These are phyloP conservation scores for Arabidopsis suecica DNA, from an alignment of 345 rosid species.

Conservation along the genomic window DNA sequence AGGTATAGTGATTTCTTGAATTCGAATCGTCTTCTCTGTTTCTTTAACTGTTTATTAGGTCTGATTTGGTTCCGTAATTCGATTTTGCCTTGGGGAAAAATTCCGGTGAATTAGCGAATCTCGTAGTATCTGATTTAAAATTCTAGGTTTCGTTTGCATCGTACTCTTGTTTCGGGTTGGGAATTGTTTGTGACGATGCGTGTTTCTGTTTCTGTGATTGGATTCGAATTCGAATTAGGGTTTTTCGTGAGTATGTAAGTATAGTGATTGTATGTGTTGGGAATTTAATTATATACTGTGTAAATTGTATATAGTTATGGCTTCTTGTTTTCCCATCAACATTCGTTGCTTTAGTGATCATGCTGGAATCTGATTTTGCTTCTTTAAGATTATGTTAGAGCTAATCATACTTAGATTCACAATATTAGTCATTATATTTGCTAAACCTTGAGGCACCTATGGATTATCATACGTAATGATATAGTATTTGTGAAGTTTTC, in stretches of 20 bases:
- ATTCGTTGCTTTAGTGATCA: background rate
- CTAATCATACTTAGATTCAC: constrained; percentile 11
- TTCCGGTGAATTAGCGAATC: constrained; percentile 21
- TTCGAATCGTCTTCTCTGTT: constrained; percentile 4
- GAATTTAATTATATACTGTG: constrained; percentile 16
- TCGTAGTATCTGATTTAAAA: constrained; percentile 30
- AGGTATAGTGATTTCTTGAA: constrained; percentile 43
- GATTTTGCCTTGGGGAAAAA: background rate
- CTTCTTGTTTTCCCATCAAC: background rate
- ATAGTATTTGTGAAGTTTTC: background rate
- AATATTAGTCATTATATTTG: background rate
- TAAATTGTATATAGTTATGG: background rate
- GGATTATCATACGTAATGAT: background rate
- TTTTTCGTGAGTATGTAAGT: constrained; percentile 13
- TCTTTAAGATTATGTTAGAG: background rate
- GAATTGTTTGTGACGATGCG: constrained; percentile 15
- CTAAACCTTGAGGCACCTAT: constrained; percentile 7
- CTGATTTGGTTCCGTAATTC: constrained; percentile 34
- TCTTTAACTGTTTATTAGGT: constrained; percentile 23
- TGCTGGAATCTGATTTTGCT: background rate
- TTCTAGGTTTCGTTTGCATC: constrained; percentile 22
- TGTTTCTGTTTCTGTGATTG: background rate
- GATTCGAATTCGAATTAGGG: constrained; percentile 41
- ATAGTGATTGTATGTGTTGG: constrained; percentile 19
- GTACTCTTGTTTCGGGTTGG: background rate